Evolutionary conservation across 1,284 basidiomycete genomes (phyloP), one percentile per base, ranked within the genome.

Genomic region (Fereydounia khargensis): DNA sequence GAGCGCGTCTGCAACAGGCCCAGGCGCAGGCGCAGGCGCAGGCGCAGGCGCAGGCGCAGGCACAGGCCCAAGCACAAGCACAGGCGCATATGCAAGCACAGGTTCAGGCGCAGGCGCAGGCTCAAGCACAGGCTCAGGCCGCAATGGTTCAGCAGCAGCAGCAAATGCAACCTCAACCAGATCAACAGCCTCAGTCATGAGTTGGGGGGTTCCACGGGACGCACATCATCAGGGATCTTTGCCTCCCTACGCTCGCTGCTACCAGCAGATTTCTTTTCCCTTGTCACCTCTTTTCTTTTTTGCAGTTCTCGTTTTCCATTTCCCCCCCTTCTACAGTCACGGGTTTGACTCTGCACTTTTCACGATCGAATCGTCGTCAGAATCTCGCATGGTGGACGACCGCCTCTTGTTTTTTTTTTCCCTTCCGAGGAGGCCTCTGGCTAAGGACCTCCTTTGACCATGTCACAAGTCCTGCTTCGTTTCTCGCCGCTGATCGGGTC

Each of bases 1-100:
- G 46, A 1, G 42, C 49, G 41, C 46, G 42, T 36, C 39, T 62
- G 2, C 43, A 39, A 3, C 23, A 45, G 11, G 34, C 42, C 11
- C 33, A 17, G 19, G 47, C 54, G n/a, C 41, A 43, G 24, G 17
- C 35, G 1, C 20, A 41, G 6, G 35, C 16, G 25, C 9, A 30
- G 7, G 45, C 47, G 38, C 48, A 48, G n/a, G 32, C 20, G 14
- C 40, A 42, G 23, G 32, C 18, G 32, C 16, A 11, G 13, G 21
- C 22, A 10, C 35, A 36, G 22, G 21, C 27, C n/a, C 24, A 27
- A n/a, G 24, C 27, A 8, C 37, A 27, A 30, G 24, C 22, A 18
- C 37, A 28, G 25, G 24, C 27, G 19, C 35, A 36, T 16, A 14
- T 28, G 37, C 27, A 28, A 28, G n/a, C 22, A 16, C 37, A 39